phyloP scores from a whole-genome alignment of 2,329 filamentous ascomycete genomes.

The Sarocladiaceae sp. region DNA sequence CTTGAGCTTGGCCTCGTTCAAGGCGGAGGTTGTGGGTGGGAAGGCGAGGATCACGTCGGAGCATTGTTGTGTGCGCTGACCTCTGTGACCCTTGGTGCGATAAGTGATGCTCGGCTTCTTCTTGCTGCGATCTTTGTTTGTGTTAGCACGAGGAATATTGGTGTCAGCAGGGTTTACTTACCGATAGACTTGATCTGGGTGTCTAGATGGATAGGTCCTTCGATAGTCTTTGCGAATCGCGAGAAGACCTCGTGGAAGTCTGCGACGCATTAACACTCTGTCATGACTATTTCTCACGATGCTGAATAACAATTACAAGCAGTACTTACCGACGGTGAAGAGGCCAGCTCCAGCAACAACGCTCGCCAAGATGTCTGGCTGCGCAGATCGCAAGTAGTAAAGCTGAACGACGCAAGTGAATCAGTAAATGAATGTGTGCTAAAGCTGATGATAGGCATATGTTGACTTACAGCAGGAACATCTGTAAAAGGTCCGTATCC shows the following conservation, averaged over 20 bases:
- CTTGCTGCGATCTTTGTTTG: neutral
- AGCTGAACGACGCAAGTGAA: neutral
- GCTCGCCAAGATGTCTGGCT: neutral
- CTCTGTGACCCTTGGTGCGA: neutral
- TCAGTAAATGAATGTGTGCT: no score
- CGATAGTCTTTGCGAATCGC: neutral
- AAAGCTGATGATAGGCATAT: no score
- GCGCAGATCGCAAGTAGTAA: neutral
- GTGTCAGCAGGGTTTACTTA: neutral
- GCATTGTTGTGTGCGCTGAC: neutral
- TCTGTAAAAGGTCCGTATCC: neutral
- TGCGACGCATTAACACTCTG: neutral
- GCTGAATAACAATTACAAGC: no score
- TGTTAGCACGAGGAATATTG: no score
- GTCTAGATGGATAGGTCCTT: neutral
- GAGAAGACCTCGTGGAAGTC: slow-evolving; percentile 3
- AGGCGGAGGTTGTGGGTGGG: neutral
- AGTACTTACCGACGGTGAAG: neutral
- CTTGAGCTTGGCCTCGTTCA: neutral
- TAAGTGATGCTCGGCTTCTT: neutral
- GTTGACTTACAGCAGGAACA: neutral
- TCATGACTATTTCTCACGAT: no score
- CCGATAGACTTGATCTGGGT: neutral
- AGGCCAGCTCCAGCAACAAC: neutral
- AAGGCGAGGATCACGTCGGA: slow-evolving; percentile 5